A percentile compares a stretch with the other conserved stretches of the same genome.
Conservation (phyloP, 768 basidiomycete genomes). For the Trichaptum fuscoviolaceum region DNA sequence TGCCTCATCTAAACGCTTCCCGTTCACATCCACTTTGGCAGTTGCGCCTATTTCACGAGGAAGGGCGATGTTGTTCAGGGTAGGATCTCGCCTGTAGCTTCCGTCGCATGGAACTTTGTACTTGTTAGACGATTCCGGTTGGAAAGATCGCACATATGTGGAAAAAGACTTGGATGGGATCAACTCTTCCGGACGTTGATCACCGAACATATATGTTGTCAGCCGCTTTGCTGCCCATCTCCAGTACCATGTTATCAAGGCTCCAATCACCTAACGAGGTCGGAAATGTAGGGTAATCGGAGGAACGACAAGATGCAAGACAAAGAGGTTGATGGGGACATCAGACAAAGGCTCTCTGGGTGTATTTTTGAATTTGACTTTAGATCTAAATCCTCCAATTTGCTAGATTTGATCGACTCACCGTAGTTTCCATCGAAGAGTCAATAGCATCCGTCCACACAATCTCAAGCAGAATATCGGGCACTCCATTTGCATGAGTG, state of each 20-base stretch:
- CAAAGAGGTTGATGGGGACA: constrained; percentile 84
- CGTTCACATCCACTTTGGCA: constrained; percentile 58
- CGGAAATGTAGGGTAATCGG: constrained; percentile 76
- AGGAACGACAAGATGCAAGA: constrained; percentile 79
- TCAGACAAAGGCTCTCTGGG: constrained; percentile 77
- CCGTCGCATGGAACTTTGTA: constrained; percentile 44
- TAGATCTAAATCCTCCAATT: too few relatives aligned
- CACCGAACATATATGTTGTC: constrained; percentile 86
- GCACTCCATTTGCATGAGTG: constrained; percentile 64
- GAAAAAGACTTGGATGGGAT: constrained; percentile 27
- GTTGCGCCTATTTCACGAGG: constrained; percentile 77
- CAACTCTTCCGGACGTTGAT: constrained; percentile 59
- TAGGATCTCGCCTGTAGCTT: constrained; percentile 78
- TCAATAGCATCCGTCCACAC: constrained; percentile 69
- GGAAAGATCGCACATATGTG: constrained; percentile 7
- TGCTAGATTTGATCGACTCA: constrained; percentile 30
- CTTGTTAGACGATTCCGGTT: constrained; percentile 28
- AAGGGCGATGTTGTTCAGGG: constrained; percentile 75
- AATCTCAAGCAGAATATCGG: too few relatives aligned
- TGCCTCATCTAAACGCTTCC: too few relatives aligned
- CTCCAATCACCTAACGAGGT: constrained; percentile 54
- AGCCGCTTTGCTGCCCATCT: constrained; percentile 56
- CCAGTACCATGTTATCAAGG: constrained; percentile 57
- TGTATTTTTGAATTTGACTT: constrained; percentile 4
- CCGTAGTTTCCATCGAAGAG: constrained; percentile 83